Conservation (phyloP, 768 basidiomycete species). For the Tylopilus rubrobrunneus region DNA sequence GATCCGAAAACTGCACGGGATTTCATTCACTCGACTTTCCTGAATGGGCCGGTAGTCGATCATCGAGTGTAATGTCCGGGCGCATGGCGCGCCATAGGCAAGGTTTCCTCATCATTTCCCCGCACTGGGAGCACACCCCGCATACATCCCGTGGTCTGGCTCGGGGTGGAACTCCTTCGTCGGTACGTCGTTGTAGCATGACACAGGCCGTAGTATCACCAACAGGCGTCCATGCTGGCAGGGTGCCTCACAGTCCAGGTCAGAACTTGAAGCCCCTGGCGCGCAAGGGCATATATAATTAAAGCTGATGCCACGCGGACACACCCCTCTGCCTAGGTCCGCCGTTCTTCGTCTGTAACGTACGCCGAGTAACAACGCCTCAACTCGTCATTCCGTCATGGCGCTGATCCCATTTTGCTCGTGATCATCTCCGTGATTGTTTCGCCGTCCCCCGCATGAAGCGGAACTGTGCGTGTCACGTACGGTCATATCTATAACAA, state of each 20-base stretch:
- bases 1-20: neutral
- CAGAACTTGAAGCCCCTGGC: neutral
- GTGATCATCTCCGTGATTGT: neutral
- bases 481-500: neutral
- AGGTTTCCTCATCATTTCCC: neutral
- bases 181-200: too few species aligned
- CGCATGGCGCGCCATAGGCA: too few species aligned
- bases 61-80: neutral
- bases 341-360: neutral
- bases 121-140: neutral
- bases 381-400: neutral
- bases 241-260: neutral
- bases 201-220: neutral
- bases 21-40: neutral
- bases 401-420: neutral
- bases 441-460: neutral
- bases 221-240: neutral
- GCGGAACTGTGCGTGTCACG: neutral
- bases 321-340: neutral
- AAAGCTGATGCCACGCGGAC: neutral
- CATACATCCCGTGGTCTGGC: neutral
- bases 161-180: neutral
- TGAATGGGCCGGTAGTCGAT: neutral
- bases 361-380: neutral
- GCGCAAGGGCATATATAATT: neutral